Evolutionary conservation across 805 yeast genomes (phyloP).

Genomic region (Yarrowia sp.): DNA sequence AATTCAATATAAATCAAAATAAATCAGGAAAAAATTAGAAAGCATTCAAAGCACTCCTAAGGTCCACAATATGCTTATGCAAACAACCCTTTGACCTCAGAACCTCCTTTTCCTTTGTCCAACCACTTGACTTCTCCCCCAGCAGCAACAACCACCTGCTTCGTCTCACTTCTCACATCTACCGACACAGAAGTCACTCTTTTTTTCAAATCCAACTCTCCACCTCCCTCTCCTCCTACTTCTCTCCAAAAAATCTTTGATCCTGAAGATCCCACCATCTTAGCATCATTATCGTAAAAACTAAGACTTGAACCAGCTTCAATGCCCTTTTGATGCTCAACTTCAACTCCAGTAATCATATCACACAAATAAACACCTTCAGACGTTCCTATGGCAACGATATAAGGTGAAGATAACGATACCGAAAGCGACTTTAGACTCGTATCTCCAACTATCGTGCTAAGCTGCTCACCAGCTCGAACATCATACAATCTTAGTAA

Average conservation of each 20-base stretch:
- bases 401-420: not conserved
- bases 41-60: too few relatives aligned
- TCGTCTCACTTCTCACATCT: not conserved
- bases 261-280: not conserved
- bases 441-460: not conserved
- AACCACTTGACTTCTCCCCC: not conserved
- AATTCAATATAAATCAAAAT: too few relatives aligned
- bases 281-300: slow-evolving; percentile 1
- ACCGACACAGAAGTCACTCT: not conserved
- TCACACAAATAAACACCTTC: not conserved
- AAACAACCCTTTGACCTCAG: too few relatives aligned
- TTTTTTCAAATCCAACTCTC: not conserved
- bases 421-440: not conserved
- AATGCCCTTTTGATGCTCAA: not conserved
- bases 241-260: not conserved
- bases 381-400: not conserved
- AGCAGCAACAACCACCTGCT: not conserved
- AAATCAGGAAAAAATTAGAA: too few relatives aligned
- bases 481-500: slow-evolving; percentile 30
- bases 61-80: too few relatives aligned
- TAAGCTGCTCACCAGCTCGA: not conserved
- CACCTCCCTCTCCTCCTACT: not conserved
- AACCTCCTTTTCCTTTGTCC: too few relatives aligned
- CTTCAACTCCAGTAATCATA: not conserved
- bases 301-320: not conserved